Conservation (phyloP, 169 alveolate genomes). For the Plasmodium reichenowi region DNA sequence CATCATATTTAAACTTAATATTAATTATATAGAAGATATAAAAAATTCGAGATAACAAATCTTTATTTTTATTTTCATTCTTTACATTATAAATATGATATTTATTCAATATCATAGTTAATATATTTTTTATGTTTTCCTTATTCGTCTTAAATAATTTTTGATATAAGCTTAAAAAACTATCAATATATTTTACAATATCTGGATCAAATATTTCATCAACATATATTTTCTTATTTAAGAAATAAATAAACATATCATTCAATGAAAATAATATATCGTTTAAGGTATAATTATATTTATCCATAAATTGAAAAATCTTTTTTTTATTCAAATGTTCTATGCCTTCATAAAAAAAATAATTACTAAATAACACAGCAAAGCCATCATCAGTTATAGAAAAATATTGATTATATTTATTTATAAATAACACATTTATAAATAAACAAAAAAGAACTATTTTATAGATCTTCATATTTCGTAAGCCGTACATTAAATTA, state of each 20-base stretch:
- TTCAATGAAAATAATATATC: constrained; percentile 47
- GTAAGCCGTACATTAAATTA: constrained; percentile 17
- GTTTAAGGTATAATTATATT: constrained; percentile 51
- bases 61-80: constrained; percentile 12
- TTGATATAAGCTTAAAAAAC: constrained; percentile 43
- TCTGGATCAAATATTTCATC: constrained; percentile 34
- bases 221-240: constrained; percentile 32
- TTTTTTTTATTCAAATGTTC: constrained; percentile 24
- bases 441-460: constrained; percentile 36
- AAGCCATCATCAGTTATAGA: constrained; percentile 47
- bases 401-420: constrained; percentile 63
- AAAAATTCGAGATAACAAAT: constrained; percentile 20
- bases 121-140: constrained; percentile 45
- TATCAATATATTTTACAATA: background rate
- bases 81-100: constrained; percentile 24
- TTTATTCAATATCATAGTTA: constrained; percentile 22
- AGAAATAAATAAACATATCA: constrained; percentile 28
- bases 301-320: constrained; percentile 43
- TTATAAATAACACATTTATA: constrained; percentile 25
- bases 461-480: constrained; percentile 30
- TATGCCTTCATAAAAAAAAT: constrained; percentile 48
- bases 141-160: constrained; percentile 54
- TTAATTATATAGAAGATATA: constrained; percentile 46
- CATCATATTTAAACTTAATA: constrained; percentile 22
- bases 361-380: constrained; percentile 24